Base-by-base conservation (phyloP, 1,139 yeast species). In the Kodamaea fungicola region DNA sequence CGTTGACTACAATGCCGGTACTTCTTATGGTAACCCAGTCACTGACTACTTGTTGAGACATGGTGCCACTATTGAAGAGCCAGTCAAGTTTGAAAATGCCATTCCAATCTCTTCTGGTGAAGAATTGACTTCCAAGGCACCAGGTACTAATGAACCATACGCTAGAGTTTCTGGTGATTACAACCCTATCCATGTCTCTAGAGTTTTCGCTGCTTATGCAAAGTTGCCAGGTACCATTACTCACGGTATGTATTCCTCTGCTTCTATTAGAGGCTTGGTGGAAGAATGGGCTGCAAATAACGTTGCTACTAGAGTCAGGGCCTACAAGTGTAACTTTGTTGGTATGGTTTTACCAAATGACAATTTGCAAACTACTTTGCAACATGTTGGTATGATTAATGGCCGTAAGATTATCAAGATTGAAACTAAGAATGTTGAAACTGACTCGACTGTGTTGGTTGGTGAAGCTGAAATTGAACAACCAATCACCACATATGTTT, bases 401-500 rank as follows among this genome's bases (percentile, higher is more conserved):
- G 99, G 99, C 61, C 88, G 98, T 72, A 94, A 92, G 80, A 85
- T 92, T 57, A 80, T 92, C 59, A 88, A 87, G 74, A 89, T 92
- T 51, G 94, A 86, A 66, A 85, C 96, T 45, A 78, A 76, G 67
- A 88, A 88, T 65, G 80, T 79, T 49, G 90, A 84, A 55, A 80
- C 92, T 41, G 87, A 78, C 39, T 75, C 77, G 45, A 69, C 78
- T 31, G 98, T 94, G 16, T 75, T 92, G 55, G 62, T 76, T 39
- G 99, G 97, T 68, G 96, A 89, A 69, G 99, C 98, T 39, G 98
- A 92, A 71, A 90, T 94, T 57, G 97, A 92, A 55, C 98, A 92
- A 70, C 98, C 99, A 35, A 84, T 83, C 42, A 87, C 98, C 34
- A 84, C 98, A 12, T 92, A 86, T 61, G 96, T 92, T 42, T 92